phyloP scores from a whole-genome alignment of 2,329 filamentous ascomycete species.

The Ceratocystis ficicola region DNA sequence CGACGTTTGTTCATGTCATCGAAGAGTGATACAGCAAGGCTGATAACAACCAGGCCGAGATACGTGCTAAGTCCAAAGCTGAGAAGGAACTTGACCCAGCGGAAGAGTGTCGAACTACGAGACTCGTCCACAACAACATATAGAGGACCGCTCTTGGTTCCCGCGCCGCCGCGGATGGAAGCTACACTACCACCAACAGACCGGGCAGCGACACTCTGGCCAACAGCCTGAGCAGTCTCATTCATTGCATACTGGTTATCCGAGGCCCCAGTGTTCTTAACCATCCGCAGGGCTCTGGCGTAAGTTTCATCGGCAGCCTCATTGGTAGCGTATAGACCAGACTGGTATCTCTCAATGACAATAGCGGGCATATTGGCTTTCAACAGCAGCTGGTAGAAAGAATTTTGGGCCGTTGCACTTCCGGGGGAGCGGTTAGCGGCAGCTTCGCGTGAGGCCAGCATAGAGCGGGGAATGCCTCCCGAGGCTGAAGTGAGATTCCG shows the following conservation, averaged over 20 bases:
- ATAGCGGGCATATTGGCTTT: slow-evolving; percentile 91
- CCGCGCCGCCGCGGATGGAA: slow-evolving; percentile 44
- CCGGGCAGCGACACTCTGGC: slow-evolving; percentile 67
- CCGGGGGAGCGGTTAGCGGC: slow-evolving; percentile 84
- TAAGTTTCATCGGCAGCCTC: slow-evolving; percentile 66
- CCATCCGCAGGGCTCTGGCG: slow-evolving; percentile 30
- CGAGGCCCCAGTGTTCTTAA: slow-evolving; percentile 19
- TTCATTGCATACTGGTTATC: slow-evolving; percentile 28
- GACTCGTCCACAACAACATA: slow-evolving; percentile 95
- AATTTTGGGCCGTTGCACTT: slow-evolving; percentile 79
- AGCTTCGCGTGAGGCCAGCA: slow-evolving; percentile 77
- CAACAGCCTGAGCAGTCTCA: slow-evolving; percentile 58
- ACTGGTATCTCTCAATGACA: slow-evolving; percentile 78
- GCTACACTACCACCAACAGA: slow-evolving; percentile 55
- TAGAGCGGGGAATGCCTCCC: slow-evolving; percentile 44
- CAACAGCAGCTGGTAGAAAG: slow-evolving; percentile 83
- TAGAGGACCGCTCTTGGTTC: slow-evolving; percentile 71
- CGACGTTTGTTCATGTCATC: slow-evolving; percentile 69
- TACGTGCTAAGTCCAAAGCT: slow-evolving; percentile 71
- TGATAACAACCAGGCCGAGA: slow-evolving; percentile 64
- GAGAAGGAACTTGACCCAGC: slow-evolving; percentile 78
- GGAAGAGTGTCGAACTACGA: slow-evolving; percentile 64
- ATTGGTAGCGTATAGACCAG: slow-evolving; percentile 73
- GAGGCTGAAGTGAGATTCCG: slow-evolving; percentile 27
- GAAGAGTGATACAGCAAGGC: slow-evolving; percentile 49